phyloP scores from a whole-genome alignment of 768 basidiomycete genomes.

The Pleurotus tuoliensis region DNA sequence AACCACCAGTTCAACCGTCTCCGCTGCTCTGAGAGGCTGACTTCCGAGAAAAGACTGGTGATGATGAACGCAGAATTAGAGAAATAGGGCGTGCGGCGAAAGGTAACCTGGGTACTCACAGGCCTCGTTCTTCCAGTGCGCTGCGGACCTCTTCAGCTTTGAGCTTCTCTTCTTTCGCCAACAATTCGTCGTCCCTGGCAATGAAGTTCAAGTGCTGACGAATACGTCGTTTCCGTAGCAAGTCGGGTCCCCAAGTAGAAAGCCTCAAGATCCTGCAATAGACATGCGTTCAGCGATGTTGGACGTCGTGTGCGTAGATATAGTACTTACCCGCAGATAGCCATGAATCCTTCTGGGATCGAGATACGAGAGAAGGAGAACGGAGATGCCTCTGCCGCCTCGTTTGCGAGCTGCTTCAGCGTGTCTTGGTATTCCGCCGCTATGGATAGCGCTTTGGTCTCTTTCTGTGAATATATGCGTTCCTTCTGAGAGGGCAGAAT shows the following conservation, averaged over 20 bases:
- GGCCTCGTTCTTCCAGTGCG: constrained; percentile 71
- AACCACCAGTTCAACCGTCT: constrained; percentile 65
- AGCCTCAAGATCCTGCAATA: constrained; percentile 34
- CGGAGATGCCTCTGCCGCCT: not conserved
- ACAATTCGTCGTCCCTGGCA: constrained; percentile 58
- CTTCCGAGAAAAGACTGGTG: constrained; percentile 32
- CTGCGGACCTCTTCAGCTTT: constrained; percentile 54
- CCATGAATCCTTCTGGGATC: constrained; percentile 11
- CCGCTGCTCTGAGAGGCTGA: constrained; percentile 41
- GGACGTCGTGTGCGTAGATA: not conserved
- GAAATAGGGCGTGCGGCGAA: not conserved
- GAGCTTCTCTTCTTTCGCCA: constrained; percentile 49
- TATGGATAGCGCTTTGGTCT: constrained; percentile 34
- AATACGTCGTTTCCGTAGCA: constrained; percentile 40
- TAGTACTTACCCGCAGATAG: constrained; percentile 55
- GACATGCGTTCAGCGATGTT: not conserved
- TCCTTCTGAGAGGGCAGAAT: constrained; percentile 74
- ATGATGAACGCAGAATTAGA: not conserved
- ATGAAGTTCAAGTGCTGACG: constrained; percentile 41
- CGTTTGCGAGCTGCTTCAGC: not conserved
- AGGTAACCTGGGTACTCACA: constrained; percentile 44
- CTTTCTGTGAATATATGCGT: constrained; percentile 56
- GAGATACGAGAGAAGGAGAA: not conserved
- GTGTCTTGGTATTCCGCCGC: not conserved
- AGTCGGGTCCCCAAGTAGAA: constrained; percentile 39